Percentiles rank a stretch among this genome's conserved stretches.
Conservation (phyloP, 371 early-diverging fungal genomes). For the Batrachochytrium dendrobatidis region DNA sequence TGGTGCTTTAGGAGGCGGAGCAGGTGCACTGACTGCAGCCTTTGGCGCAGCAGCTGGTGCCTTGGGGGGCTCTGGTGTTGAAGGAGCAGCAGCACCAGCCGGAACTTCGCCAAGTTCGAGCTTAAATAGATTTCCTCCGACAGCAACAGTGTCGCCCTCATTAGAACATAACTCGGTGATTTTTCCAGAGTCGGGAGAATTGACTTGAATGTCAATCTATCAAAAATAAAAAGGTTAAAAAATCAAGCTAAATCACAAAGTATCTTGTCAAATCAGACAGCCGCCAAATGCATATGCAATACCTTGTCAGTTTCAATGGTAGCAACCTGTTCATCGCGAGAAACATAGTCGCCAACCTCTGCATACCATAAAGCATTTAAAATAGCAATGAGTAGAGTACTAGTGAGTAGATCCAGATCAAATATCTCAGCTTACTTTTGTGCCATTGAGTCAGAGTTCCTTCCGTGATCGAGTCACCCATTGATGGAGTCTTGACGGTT, state of each 20-base stretch:
- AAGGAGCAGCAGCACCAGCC: constrained; percentile 47
- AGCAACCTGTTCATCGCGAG: constrained; percentile 89
- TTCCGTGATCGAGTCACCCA: constrained; percentile 97
- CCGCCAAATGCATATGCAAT: neutral
- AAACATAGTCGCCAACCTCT: constrained; percentile 93
- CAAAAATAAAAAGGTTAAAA: neutral
- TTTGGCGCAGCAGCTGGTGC: constrained; percentile 37
- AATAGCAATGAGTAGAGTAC: neutral
- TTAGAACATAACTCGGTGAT: constrained; percentile 77
- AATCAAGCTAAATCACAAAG: neutral
- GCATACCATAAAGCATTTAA: constrained; percentile 4
- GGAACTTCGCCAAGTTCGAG: constrained; percentile 69
- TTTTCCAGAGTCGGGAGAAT: constrained; percentile 85
- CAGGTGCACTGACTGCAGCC: constrained; percentile 14
- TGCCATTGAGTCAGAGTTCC: constrained; percentile 93
- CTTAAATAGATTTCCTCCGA: constrained; percentile 89
- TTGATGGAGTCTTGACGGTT: constrained; percentile 85
- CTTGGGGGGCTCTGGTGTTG: constrained; percentile 22
- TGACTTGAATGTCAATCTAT: constrained; percentile 87
- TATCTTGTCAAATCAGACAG: neutral
- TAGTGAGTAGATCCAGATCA: too few species aligned
- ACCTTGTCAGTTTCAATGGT: constrained; percentile 98
- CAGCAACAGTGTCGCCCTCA: constrained; percentile 87
- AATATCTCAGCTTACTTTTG: constrained; percentile 89
- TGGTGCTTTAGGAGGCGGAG: constrained; percentile 13